phyloP scores from a whole-genome alignment of 352 stramenopile species.

The Phytophthora megakarya region DNA sequence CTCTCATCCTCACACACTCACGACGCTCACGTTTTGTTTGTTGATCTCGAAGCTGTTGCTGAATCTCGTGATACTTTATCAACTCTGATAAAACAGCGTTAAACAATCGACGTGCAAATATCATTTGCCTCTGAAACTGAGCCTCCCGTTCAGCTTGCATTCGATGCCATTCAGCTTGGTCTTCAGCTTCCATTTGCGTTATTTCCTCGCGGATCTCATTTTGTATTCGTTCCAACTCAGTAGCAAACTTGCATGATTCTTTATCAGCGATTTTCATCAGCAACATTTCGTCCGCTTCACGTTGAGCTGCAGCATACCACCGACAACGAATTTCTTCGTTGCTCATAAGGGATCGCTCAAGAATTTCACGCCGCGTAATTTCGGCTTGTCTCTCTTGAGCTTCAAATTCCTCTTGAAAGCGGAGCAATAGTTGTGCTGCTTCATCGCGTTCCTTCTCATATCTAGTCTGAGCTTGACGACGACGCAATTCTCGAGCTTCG shows the following conservation, averaged over 20 bases:
- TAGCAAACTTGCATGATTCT: constrained; percentile 10
- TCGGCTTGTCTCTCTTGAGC: constrained; percentile 19
- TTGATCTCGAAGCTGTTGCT: constrained; percentile 26
- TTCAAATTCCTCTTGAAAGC: constrained; percentile 30
- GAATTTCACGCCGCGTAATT: constrained; percentile 13
- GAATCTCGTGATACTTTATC: constrained; percentile 14
- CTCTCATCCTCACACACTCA: constrained; percentile 50
- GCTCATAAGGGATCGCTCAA: constrained; percentile 23
- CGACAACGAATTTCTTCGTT: constrained; percentile 18
- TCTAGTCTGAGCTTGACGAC: constrained; percentile 18
- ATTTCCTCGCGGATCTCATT: constrained; percentile 6
- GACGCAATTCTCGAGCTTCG: constrained; percentile 17
- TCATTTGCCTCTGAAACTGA: constrained; percentile 16
- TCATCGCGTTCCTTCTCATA: constrained; percentile 21
- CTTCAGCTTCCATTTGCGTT: constrained; percentile 21
- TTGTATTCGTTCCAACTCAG: constrained; percentile 3
- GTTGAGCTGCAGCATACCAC: constrained; percentile 11
- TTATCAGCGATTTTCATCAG: constrained; percentile 28
- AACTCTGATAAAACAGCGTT: constrained; percentile 39
- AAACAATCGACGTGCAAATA: constrained; percentile 11
- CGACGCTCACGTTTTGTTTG: constrained; percentile 34
- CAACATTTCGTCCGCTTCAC: constrained; percentile 11
- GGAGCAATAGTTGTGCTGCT: constrained; percentile 12
- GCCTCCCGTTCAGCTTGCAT: constrained; percentile 18
- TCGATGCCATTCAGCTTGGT: constrained; percentile 30